A percentile compares a stretch with the other conserved stretches of the same genome.
These are phyloP conservation scores for Paramecium biaurelia DNA, from an alignment of 73 alveolate species.

Conservation along the genomic window DNA sequence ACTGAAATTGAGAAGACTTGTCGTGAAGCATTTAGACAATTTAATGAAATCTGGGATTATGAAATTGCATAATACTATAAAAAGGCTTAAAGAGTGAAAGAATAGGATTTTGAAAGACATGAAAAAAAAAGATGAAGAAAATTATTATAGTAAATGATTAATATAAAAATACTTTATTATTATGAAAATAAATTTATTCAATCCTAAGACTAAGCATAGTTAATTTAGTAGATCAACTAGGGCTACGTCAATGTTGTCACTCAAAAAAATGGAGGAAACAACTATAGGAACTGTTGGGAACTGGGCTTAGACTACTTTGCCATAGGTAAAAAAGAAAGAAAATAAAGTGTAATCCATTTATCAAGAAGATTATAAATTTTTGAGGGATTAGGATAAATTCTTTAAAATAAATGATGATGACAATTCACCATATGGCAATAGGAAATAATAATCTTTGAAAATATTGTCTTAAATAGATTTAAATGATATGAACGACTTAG, in stretches of 20 bases:
- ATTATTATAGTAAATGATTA: background rate
- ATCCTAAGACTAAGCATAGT: background rate
- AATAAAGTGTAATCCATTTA: background rate
- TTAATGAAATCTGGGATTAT: slow-evolving; percentile 67
- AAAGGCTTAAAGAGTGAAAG: slow-evolving; percentile 51
- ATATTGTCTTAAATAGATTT: background rate
- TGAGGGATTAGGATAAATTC: background rate
- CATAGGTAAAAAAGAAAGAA: background rate
- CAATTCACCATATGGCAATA: slow-evolving; percentile 32
- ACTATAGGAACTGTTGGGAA: slow-evolving; percentile 14
- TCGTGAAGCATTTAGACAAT: slow-evolving; percentile 58
- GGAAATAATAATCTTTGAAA: background rate
- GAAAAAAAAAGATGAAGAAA: slow-evolving; percentile 8
- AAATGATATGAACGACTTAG: background rate
- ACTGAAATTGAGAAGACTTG: slow-evolving; percentile 63
- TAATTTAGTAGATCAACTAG: background rate
- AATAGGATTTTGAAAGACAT: slow-evolving; percentile 49
- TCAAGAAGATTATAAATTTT: slow-evolving; percentile 29
- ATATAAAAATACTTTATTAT: background rate
- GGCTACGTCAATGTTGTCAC: background rate
- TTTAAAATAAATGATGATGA: slow-evolving; percentile 16
- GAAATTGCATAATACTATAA: slow-evolving; percentile 54
- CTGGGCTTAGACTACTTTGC: background rate
- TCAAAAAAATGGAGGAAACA: background rate
- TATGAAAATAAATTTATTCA: background rate